Evolutionary conservation across 1,284 basidiomycete species (phyloP).

Genomic region (Rhodotorula sp.): DNA sequence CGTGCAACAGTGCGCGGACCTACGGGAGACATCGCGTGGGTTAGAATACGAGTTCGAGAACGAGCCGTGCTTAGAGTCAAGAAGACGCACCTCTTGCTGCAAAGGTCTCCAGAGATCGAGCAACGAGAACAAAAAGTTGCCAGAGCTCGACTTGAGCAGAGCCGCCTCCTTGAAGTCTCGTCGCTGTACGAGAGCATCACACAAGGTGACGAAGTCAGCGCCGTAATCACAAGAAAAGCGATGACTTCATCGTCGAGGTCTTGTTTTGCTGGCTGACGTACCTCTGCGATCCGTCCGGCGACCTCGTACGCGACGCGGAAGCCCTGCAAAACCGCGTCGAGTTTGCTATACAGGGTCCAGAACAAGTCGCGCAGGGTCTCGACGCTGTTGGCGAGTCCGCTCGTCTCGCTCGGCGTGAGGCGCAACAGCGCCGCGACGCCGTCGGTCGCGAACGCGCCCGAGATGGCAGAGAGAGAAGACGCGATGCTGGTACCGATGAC

Average conservation of each 20-base stretch:
- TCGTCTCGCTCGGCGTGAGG: conserved; percentile 73
- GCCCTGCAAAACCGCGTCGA: conserved; percentile 93
- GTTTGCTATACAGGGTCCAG: conserved; percentile 96
- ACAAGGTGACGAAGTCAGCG: not conserved
- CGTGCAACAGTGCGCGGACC: conserved; percentile 81
- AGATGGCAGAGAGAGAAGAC: not conserved
- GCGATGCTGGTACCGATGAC: not conserved
- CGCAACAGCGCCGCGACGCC: conserved; percentile 54
- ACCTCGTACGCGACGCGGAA: conserved; percentile 90
- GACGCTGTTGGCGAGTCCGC: conserved; percentile 65
- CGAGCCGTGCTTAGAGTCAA: not conserved
- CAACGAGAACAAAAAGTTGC: conserved; percentile 65
- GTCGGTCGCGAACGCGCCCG: conserved; percentile 17
- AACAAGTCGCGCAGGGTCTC: conserved; percentile 90
- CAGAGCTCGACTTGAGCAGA: conserved; percentile 65
- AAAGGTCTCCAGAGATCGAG: conserved; percentile 89
- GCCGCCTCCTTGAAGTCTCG: conserved; percentile 82
- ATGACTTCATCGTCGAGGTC: too few species aligned
- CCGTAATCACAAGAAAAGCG: too few species aligned
- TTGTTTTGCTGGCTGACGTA: conserved; percentile 52
- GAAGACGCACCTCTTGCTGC: conserved; percentile 71
- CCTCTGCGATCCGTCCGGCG: conserved; percentile 78
- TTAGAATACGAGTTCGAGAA: not conserved
- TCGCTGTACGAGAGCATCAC: conserved; percentile 57
- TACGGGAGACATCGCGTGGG: conserved; percentile 46